Evolutionary conservation across 495 filamentous ascomycete species (phyloP).

Genomic region (Stereocaulon alpinum): DNA sequence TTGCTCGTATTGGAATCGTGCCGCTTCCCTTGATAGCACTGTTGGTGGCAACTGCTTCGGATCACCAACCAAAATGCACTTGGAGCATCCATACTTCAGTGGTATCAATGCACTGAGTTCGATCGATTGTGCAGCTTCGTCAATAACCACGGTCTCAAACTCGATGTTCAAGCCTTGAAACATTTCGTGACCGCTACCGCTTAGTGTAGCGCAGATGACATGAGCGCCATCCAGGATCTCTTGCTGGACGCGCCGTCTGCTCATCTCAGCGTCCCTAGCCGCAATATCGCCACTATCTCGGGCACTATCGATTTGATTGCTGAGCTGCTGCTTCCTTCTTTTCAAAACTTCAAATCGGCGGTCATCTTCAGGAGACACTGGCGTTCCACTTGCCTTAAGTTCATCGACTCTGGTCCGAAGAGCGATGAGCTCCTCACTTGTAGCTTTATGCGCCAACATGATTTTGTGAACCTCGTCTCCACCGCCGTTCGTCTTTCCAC

Average conservation of each 20-base stretch:
- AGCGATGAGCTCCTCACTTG: constrained; percentile 59
- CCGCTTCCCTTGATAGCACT: constrained; percentile 85
- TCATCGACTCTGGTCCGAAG: constrained; percentile 60
- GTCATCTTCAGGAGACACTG: constrained; percentile 51
- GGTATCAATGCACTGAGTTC: constrained; percentile 95
- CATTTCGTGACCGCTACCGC: constrained; percentile 94
- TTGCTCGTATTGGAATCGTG: constrained; percentile 90
- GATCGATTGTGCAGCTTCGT: constrained; percentile 96
- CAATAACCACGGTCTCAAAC: constrained; percentile 96
- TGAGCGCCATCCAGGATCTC: constrained; percentile 81
- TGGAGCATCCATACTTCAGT: constrained; percentile 92
- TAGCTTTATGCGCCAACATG: constrained; percentile 67
- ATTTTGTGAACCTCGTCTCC: constrained; percentile 61
- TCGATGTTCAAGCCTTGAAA: constrained; percentile 90
- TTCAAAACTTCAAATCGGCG: constrained; percentile 65
- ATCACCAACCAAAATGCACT: constrained; percentile 95
- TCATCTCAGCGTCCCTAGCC: constrained; percentile 72
- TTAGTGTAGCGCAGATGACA: constrained; percentile 90
- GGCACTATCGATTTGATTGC: constrained; percentile 69
- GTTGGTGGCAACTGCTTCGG: constrained; percentile 95
- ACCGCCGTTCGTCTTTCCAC: constrained; percentile 28
- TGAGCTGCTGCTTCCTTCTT: constrained; percentile 65
- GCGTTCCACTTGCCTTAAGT: constrained; percentile 52
- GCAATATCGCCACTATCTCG: constrained; percentile 72
- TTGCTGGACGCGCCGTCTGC: constrained; percentile 74